phyloP scores from a whole-genome alignment of 2,329 filamentous ascomycete genomes.

The Talaromyces amestolkiae region DNA sequence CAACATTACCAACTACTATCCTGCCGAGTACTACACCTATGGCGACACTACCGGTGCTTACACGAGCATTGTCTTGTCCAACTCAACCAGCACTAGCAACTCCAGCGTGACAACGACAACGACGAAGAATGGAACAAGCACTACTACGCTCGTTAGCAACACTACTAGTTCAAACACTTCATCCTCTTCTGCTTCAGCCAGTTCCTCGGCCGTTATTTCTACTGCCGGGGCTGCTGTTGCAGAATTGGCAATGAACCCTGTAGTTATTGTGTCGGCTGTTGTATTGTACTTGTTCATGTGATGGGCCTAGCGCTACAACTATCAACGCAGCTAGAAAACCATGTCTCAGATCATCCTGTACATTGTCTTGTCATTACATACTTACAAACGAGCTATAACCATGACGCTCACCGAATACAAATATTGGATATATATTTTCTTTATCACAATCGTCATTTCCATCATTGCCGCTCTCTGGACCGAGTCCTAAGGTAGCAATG shows the following conservation, averaged over 20 bases:
- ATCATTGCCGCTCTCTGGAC: neutral
- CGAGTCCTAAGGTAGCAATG: neutral
- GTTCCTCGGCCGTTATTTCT: neutral
- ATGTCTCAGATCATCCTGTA: neutral
- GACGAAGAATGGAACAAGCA: neutral
- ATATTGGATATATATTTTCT: neutral
- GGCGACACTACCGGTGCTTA: conserved; percentile 60
- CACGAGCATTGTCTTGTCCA: conserved; percentile 57
- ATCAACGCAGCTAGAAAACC: neutral
- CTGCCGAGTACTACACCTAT: conserved; percentile 64
- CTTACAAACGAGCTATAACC: neutral
- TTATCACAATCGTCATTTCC: neutral
- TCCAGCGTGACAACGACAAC: neutral
- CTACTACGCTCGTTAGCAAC: neutral
- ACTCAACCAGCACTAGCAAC: conserved; percentile 5
- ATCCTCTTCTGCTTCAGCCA: neutral
- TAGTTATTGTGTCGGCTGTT: neutral
- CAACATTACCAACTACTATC: conserved; percentile 55
- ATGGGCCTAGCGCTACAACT: neutral
- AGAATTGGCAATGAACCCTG: neutral
- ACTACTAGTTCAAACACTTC: neutral
- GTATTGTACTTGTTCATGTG: conserved; percentile 4
- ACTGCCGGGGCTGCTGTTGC: neutral
- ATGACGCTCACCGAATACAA: neutral
- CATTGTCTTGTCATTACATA: neutral